Evolutionary conservation across 2,329 filamentous ascomycete species (phyloP).

Genomic region (Dothistroma septosporum): DNA sequence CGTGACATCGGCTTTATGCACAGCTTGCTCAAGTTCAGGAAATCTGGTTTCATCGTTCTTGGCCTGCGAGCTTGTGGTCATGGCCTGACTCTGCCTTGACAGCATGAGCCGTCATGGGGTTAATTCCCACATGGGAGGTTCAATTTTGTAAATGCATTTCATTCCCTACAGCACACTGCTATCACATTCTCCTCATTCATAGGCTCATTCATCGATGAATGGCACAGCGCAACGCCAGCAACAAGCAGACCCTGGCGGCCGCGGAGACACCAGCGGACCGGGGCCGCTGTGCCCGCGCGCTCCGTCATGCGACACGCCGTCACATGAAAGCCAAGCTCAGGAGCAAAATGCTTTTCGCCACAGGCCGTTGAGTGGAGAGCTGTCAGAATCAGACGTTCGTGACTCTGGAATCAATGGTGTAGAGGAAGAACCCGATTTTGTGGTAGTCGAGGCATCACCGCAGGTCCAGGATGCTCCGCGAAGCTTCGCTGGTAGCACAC

Average conservation of each 20-base stretch:
- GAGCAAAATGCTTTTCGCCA: neutral
- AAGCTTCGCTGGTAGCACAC: neutral
- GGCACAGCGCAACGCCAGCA: neutral
- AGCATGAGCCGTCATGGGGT: neutral
- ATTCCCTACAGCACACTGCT: neutral
- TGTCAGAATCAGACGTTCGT: neutral
- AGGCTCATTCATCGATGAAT: neutral
- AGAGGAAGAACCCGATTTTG: neutral
- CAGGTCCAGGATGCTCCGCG: neutral
- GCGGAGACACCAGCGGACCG: neutral
- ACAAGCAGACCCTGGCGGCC: neutral
- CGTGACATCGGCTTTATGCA: neutral
- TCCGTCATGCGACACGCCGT: neutral
- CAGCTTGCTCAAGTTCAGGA: neutral
- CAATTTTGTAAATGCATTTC: neutral
- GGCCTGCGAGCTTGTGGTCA: neutral
- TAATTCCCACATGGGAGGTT: neutral
- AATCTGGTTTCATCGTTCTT: neutral
- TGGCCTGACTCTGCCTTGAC: neutral
- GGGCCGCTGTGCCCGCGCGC: neutral
- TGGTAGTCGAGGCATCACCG: neutral
- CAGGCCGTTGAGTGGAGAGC: neutral
- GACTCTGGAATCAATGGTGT: neutral
- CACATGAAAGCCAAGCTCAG: conserved; percentile 1
- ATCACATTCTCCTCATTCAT: neutral